Base-by-base conservation (phyloP, 164 flowering plant species). In the Echeveria elegans region DNA sequence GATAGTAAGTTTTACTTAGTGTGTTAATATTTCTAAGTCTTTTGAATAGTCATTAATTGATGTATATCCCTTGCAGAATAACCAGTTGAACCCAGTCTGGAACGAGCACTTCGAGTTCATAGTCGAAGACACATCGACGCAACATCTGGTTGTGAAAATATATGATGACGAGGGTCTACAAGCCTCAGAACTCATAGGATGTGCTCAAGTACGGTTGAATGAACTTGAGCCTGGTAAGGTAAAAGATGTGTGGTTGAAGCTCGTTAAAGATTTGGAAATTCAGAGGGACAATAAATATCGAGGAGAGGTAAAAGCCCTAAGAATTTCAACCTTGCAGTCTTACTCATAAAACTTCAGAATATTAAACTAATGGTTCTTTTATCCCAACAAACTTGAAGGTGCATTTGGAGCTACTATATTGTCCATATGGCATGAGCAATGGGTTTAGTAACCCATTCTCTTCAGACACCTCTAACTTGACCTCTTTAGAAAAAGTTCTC, bases 191-290 rank as follows among this genome's bases (percentile, higher is more conserved):
- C 82, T 92, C 62, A 72, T 95, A 70, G 99, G 97, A 40, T 86
- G 94, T 68, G 95, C 94, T 74, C 94, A 85, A 68, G 69, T 92
- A 41, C 74, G 50, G 15, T 72, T 95, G 50, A 80, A 72, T 23
- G 87, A 83, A 28, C 96, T 95, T 76, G 81, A 90, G 80, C 97
- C 97, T 66, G 97, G 97, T 67, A 90, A 92, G 74, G 97, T 95
- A 73, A 89, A 92, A 78, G 99, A 92, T 80, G 83, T 86, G 45
- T 95, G 99, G 99, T 72, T 92, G 86, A 88, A 95, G 50, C 76
- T 95, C 71, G 99, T 95, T 62, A 95, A 95, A 75, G 98, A 92
- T 79, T 85, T 95, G 88, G 97, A 92, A 70, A 48, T 92, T 48
- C 97, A 90, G 69, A 83, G 97, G 79, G 99, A 95, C 77, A 90